phyloP scores from a whole-genome alignment of 1,139 yeast species.

The Diutina mesorugosa region DNA sequence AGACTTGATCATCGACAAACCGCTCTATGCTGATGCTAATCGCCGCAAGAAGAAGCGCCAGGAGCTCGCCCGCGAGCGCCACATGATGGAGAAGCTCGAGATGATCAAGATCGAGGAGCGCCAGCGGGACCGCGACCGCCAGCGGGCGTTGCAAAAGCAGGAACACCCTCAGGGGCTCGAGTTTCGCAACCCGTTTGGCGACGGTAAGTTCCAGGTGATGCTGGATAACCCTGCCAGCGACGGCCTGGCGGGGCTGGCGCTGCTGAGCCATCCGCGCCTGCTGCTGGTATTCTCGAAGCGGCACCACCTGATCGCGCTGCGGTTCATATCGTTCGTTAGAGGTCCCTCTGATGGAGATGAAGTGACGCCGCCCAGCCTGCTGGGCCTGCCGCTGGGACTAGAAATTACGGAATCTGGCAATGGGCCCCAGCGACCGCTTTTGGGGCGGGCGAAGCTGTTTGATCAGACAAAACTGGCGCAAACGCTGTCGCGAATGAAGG shows the following conservation, averaged over 20 bases:
- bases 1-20: constrained; percentile 23
- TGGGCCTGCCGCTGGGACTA: neutral
- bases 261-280: neutral
- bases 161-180: neutral
- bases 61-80: neutral
- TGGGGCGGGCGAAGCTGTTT: neutral
- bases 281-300: constrained; percentile 1
- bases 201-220: neutral
- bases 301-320: neutral
- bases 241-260: neutral
- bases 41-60: neutral
- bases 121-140: neutral
- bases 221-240: neutral
- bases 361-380: neutral
- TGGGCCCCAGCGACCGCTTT: neutral
- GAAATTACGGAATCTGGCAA: neutral
- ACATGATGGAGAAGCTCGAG: neutral
- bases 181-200: constrained; percentile 2
- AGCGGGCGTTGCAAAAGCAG: neutral
- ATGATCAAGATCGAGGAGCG: neutral
- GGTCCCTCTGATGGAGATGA: neutral
- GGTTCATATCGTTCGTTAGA: neutral
- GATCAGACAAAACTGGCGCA: neutral
- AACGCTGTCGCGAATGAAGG: neutral
- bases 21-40: constrained; percentile 17